Evolutionary conservation across 441 rosid species (phyloP).

Genomic region (Gossypium schwendimanii): DNA sequence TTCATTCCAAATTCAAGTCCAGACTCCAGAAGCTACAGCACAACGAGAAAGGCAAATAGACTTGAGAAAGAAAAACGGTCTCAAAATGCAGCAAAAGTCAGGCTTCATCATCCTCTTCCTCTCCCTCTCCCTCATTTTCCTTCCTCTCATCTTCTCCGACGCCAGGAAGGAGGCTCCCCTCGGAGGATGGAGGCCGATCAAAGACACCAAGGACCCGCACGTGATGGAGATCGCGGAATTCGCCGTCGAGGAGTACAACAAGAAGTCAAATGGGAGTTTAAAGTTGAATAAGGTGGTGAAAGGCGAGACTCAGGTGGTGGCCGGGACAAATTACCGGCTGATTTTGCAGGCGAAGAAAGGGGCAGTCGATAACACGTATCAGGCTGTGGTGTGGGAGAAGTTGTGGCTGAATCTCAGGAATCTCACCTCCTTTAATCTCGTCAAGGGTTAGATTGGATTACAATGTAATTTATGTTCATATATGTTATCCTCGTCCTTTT

Average conservation of each 20-base stretch:
- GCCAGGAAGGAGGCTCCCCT: neutral
- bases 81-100: neutral
- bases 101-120: neutral
- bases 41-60: no score
- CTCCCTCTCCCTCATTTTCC: slow-evolving; percentile 13
- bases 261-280: slow-evolving; percentile 18
- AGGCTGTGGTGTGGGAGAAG: slow-evolving; percentile 65
- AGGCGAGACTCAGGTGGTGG: slow-evolving; percentile 62
- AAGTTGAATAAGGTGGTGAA: slow-evolving; percentile 29
- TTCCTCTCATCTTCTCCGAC: slow-evolving; percentile 14
- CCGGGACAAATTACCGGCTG: slow-evolving; percentile 48
- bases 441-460: neutral
- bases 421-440: slow-evolving; percentile 41
- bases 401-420: slow-evolving; percentile 33
- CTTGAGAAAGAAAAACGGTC: no score
- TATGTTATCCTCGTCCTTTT: neutral
- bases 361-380: slow-evolving; percentile 22
- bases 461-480: neutral
- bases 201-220: slow-evolving; percentile 32
- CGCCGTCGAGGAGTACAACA: slow-evolving; percentile 44
- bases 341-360: slow-evolving; percentile 25
- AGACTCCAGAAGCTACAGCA: no score
- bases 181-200: slow-evolving; percentile 50
- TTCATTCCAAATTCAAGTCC: neutral
- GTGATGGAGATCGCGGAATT: slow-evolving; percentile 37